Percentiles rank a stretch among this genome's conserved stretches.
phyloP scores from a whole-genome alignment of 2,329 filamentous ascomycete genomes.

The Cytospora schulzeri region DNA sequence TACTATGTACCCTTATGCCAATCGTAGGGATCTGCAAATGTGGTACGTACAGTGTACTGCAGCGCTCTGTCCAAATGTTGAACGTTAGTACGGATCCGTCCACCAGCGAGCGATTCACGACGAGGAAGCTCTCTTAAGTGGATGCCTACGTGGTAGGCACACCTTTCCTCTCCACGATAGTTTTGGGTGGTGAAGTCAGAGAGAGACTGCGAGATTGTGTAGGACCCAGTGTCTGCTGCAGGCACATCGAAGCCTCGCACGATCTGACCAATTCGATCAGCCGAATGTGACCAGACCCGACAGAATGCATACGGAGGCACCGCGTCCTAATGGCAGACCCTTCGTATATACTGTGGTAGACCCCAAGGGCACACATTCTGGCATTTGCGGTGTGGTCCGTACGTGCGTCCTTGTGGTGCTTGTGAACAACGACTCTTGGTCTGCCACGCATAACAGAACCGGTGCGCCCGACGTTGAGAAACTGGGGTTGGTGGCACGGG shows the following conservation, averaged over 20 bases:
- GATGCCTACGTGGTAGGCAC: neutral
- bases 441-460: constrained; percentile 12
- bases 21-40: constrained; percentile 16
- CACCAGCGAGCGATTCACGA: neutral
- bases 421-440: constrained; percentile 3
- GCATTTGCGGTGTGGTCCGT: constrained; percentile 8
- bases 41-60: constrained; percentile 19
- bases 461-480: constrained; percentile 20
- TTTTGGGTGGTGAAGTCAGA: neutral
- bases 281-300: constrained; percentile 5
- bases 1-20: constrained; percentile 9
- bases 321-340: neutral
- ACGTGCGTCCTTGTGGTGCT: neutral
- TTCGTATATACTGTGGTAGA: neutral
- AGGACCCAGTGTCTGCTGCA: constrained; percentile 7
- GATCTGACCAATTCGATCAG: neutral
- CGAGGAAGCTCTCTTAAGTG: neutral
- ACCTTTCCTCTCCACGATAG: neutral
- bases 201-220: neutral
- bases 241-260: neutral
- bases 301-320: neutral
- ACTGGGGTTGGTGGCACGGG: constrained; percentile 4
- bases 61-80: constrained; percentile 10
- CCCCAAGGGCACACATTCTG: neutral
- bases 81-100: neutral